Percentiles rank a stretch among this genome's conserved stretches.
Evolutionary conservation across 768 basidiomycete genomes (phyloP).

Genomic region (Suillus placidus): DNA sequence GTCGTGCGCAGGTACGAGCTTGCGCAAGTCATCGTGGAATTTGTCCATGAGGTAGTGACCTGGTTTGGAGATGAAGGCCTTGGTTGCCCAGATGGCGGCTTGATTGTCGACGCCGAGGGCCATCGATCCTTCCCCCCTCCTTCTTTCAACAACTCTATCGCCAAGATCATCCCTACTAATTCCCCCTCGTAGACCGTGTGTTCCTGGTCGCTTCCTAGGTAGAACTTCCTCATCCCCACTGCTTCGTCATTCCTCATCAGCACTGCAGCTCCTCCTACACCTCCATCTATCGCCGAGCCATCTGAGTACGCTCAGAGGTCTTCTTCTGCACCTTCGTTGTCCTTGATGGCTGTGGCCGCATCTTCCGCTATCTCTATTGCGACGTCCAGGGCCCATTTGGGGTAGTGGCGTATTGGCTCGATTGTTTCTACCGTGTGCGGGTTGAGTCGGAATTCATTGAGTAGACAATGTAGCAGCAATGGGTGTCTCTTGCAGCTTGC

Average conservation of each 20-base stretch:
- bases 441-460: constrained; percentile 16
- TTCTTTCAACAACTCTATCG: constrained; percentile 24
- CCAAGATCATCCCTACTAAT: constrained; percentile 31
- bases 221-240: constrained; percentile 10
- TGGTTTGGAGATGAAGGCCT: background rate
- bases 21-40: background rate
- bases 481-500: constrained; percentile 19
- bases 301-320: too few species aligned
- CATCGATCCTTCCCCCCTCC: background rate
- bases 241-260: too few species aligned
- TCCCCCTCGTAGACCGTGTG: constrained; percentile 38
- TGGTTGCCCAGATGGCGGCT: constrained; percentile 14
- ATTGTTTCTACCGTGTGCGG: constrained; percentile 23
- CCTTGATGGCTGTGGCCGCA: constrained; percentile 13
- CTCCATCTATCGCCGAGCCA: too few species aligned
- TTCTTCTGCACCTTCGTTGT: background rate
- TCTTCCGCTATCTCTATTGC: background rate
- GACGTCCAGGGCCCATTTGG: constrained; percentile 14
- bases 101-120: constrained; percentile 13
- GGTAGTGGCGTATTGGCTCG: constrained; percentile 9
- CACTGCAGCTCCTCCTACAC: too few species aligned
- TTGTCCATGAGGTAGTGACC: constrained; percentile 14
- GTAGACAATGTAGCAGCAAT: constrained; percentile 24
- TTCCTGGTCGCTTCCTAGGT: constrained; percentile 23
- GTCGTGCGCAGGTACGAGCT: too few species aligned